Percentiles rank a stretch among this genome's conserved stretches.
Evolutionary conservation across 1,139 yeast species (phyloP).

Genomic region (Saccharomyces hybrid): DNA sequence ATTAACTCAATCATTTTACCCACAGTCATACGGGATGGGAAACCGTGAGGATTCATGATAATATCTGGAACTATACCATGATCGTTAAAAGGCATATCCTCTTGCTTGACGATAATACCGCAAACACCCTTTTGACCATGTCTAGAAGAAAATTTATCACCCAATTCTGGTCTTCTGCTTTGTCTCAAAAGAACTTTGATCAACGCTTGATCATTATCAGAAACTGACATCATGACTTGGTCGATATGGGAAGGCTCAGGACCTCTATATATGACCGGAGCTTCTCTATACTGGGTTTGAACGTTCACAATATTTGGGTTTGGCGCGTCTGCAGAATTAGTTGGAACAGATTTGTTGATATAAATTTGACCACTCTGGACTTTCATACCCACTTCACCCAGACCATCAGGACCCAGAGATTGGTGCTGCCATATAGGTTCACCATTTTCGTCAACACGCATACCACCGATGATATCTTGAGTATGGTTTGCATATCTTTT

Average conservation of each 20-base stretch:
- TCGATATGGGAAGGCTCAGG: conserved; percentile 95
- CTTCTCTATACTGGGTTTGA: conserved; percentile 63
- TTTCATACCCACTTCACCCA: conserved; percentile 91
- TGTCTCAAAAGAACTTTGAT: conserved; percentile 89
- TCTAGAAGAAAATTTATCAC: conserved; percentile 94
- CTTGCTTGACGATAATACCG: conserved; percentile 94
- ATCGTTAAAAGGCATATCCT: conserved; percentile 91
- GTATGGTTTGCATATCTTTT: conserved; percentile 93
- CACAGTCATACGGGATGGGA: conserved; percentile 99
- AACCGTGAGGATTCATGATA: conserved; percentile 98
- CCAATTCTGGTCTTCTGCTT: conserved; percentile 95
- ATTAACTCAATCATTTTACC: conserved; percentile 97
- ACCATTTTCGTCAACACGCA: conserved; percentile 76
- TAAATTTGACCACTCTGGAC: conserved; percentile 91
- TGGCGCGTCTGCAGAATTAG: conserved; percentile 62
- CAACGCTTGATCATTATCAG: conserved; percentile 90
- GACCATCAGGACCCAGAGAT: conserved; percentile 87
- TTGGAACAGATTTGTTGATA: conserved; percentile 87
- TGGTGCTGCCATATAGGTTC: conserved; percentile 80
- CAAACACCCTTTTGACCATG: conserved; percentile 99
- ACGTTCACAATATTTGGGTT: conserved; percentile 44
- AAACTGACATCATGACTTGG: conserved; percentile 94
- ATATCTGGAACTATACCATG: conserved; percentile 88
- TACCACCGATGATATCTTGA: conserved; percentile 83
- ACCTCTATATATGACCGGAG: conserved; percentile 85